Percentiles rank a stretch among this genome's conserved stretches.
These are phyloP conservation scores for Xylaria curta DNA, from an alignment of 495 filamentous ascomycete species.

Conservation along the genomic window DNA sequence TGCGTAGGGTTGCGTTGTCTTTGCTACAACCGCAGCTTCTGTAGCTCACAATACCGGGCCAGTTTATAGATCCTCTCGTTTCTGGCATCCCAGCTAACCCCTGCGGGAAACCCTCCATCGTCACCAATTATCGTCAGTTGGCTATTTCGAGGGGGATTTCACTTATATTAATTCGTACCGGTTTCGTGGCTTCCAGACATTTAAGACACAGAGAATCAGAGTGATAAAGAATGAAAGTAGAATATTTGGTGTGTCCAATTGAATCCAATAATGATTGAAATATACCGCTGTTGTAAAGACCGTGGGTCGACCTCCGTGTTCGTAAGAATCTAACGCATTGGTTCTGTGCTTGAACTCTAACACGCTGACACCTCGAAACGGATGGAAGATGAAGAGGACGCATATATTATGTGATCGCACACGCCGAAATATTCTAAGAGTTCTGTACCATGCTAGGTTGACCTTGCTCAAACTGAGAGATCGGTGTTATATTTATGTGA, in stretches of 20 bases:
- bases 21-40: neutral
- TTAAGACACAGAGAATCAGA: too few relatives aligned
- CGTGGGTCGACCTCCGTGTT: neutral
- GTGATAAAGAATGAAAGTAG: neutral
- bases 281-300: neutral
- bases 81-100: too few relatives aligned
- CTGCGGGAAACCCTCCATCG: neutral
- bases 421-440: neutral
- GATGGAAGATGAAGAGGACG: neutral
- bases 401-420: neutral
- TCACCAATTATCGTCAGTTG: neutral
- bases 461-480: neutral
- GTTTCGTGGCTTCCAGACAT: neutral
- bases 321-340: neutral
- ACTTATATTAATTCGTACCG: neutral
- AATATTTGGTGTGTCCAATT: neutral
- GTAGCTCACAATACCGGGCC: neutral
- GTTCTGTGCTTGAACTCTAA: neutral
- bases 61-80: neutral
- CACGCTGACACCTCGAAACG: neutral
- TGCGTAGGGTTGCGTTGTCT: neutral
- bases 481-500: neutral
- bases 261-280: neutral
- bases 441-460: neutral
- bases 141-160: neutral